phyloP scores from a whole-genome alignment of 371 early-diverging fungal genomes.

The Choanephora cucurbitarum region DNA sequence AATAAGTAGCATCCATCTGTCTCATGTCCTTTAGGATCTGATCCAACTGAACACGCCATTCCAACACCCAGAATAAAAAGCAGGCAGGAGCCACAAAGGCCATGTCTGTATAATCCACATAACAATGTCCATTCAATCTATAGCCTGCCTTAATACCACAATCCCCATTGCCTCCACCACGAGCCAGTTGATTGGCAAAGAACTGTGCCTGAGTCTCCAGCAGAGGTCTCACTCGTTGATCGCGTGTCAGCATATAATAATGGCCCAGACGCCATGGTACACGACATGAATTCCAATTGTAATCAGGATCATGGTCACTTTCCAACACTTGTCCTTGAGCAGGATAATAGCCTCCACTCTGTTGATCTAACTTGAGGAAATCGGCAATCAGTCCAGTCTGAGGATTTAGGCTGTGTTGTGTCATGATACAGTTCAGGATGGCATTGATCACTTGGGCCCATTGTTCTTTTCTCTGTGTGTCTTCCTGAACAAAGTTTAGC shows the following conservation, averaged over 20 bases:
- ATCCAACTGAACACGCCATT: conserved; percentile 44
- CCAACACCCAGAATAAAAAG: conserved; percentile 58
- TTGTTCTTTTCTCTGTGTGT: conserved; percentile 48
- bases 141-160: conserved; percentile 61
- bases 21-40: conserved; percentile 54
- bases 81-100: conserved; percentile 66
- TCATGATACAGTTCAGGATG: conserved; percentile 43
- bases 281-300: conserved; percentile 60
- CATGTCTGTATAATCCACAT: conserved; percentile 60
- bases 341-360: conserved; percentile 46
- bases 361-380: conserved; percentile 50
- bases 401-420: conserved; percentile 49
- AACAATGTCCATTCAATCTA: conserved; percentile 52
- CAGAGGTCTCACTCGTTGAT: conserved; percentile 51
- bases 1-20: conserved; percentile 57
- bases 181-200: conserved; percentile 49
- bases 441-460: conserved; percentile 59
- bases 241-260: conserved; percentile 59
- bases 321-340: conserved; percentile 52
- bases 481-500: conserved; percentile 36
- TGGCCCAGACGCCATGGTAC: conserved; percentile 66
- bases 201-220: conserved; percentile 59
- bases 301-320: conserved; percentile 52
- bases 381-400: conserved; percentile 65
- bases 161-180: conserved; percentile 34